A percentile compares a stretch with the other conserved stretches of the same genome.
These are phyloP conservation scores for Violaceomyces palustris DNA, from an alignment of 1,284 basidiomycete species.

Conservation along the genomic window DNA sequence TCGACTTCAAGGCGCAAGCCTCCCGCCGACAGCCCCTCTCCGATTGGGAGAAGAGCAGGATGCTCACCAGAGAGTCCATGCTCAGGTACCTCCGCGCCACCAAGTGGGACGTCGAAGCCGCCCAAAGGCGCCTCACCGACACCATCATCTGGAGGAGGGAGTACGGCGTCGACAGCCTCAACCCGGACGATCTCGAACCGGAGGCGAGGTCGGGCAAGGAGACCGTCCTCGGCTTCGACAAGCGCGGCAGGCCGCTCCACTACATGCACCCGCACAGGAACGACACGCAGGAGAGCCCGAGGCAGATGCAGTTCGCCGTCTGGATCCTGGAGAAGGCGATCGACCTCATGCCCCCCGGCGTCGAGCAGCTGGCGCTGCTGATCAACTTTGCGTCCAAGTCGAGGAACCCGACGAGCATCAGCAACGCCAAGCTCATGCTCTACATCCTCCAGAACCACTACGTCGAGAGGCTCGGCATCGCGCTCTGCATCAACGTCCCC, in stretches of 20 bases:
- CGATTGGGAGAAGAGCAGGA: slow-evolving; percentile 50
- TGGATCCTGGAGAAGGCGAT: slow-evolving; percentile 54
- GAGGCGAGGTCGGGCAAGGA: slow-evolving; percentile 55
- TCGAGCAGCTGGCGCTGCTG: slow-evolving; percentile 48
- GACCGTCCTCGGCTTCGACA: slow-evolving; percentile 53
- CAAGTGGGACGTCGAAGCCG: slow-evolving; percentile 52
- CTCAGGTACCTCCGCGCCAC: slow-evolving; percentile 52
- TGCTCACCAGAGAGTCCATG: slow-evolving; percentile 49
- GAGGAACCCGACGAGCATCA: slow-evolving; percentile 42
- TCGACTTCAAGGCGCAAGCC: slow-evolving; percentile 13
- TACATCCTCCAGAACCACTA: slow-evolving; percentile 52
- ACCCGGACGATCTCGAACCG: slow-evolving; percentile 35
- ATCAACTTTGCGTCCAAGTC: slow-evolving; percentile 46
- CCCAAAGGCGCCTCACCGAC: slow-evolving; percentile 51
- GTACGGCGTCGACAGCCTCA: slow-evolving; percentile 52
- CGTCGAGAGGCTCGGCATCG: slow-evolving; percentile 53
- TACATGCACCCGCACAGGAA: slow-evolving; percentile 55
- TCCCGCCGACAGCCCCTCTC: slow-evolving; percentile 26
- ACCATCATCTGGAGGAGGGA: slow-evolving; percentile 54
- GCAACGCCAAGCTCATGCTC: slow-evolving; percentile 48
- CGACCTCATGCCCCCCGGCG: slow-evolving; percentile 52
- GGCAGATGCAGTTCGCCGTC: slow-evolving; percentile 54
- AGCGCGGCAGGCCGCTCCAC: slow-evolving; percentile 51
- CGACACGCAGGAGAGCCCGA: slow-evolving; percentile 43
- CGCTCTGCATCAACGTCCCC: slow-evolving; percentile 51